Conservation (phyloP, 2,329 filamentous ascomycete species). For the Penicillium palitans region DNA sequence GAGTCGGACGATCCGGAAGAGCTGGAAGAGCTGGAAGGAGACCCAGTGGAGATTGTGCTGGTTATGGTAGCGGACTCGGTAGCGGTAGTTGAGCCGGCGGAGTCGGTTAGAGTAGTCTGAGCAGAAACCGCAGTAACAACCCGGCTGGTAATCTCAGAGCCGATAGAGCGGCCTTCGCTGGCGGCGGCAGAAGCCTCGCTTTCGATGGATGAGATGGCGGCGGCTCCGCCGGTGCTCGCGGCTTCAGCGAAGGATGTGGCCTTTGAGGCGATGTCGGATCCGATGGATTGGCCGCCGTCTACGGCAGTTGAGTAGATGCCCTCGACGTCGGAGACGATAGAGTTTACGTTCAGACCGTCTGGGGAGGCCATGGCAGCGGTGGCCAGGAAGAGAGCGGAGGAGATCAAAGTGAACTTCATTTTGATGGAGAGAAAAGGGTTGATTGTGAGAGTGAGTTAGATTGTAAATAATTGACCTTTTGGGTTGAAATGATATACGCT, state of each 20-base stretch:
- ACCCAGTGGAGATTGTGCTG: conserved; percentile 2
- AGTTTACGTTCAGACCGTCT: conserved; percentile 16
- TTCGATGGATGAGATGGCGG: conserved; percentile 16
- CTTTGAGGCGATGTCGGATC: conserved; percentile 14
- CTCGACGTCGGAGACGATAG: conserved; percentile 17
- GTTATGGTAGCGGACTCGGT: conserved; percentile 20
- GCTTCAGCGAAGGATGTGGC: conserved; percentile 13
- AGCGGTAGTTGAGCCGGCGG: conserved; percentile 19
- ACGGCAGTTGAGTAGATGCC: conserved; percentile 1
- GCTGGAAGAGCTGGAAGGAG: conserved; percentile 7
- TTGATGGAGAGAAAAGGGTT: conserved; percentile 4
- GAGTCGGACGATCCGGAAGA: conserved; percentile 9
- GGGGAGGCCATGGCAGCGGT: conserved; percentile 24
- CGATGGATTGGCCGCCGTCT: conserved; percentile 10
- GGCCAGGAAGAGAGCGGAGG: conserved; percentile 28
- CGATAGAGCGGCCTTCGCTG: conserved; percentile 18
- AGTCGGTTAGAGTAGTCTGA: conserved; percentile 23
- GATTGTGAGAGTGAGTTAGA: not conserved
- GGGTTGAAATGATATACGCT: not conserved
- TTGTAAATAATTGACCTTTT: not conserved
- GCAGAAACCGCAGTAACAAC: conserved; percentile 13
- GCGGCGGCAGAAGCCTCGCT: conserved; percentile 17
- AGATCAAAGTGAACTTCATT: conserved; percentile 33
- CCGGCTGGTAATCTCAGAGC: conserved; percentile 18
- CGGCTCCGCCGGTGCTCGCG: conserved; percentile 17